Base-by-base conservation (phyloP, 306 rosid species). In the Cicer judaicum region DNA sequence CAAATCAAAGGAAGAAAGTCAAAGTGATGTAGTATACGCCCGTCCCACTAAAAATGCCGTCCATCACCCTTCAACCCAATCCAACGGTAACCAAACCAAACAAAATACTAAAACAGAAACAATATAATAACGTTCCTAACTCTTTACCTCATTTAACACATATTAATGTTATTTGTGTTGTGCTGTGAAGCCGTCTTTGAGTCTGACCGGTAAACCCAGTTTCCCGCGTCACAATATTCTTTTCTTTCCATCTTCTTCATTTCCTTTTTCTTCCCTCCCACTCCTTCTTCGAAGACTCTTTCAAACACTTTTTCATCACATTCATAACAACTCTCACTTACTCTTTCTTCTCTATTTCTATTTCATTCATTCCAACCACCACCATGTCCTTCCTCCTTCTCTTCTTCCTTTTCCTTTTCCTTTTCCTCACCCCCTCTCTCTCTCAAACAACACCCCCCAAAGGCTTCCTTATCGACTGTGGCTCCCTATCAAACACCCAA, bases 171-270 rank as follows among this genome's bases (percentile, higher is more conserved):
- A 29, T 21, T 43, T n/a, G 46, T 64, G 21, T 10, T 63, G 68
- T 41, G 34, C n/a, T 29, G 3, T 9, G 74, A 38, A 48, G n/a
- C 73, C 72, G 73, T 52, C 79, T 50, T 21, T 18, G 14, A 8
- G 7, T 52, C 65, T 64, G 54, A 75, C 79, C 14, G 0, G 73
- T 64, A n/a, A 64, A 42, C 64, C 10, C 5, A 21, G 64, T 90
- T 90, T 88, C 96, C 96, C 92, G 96, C 91, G 90, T 87, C 77
- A 67, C 44, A 11, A 50, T 59, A 78, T 85, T 68, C 91, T 79
- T 88, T 84, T 70, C 84, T 73, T 57, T 13, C 1, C 43, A 68
- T 41, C 82, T 75, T 73, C 78, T 85, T 66, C 84, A 62, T 39
- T 16, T 1, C 34, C 39, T 13, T 70, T 73, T 78, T 56, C 77